Percentiles rank a stretch among this genome's conserved stretches.
Conservation (phyloP, 1,284 basidiomycete species). For the Hypsizygus ulmarius region DNA sequence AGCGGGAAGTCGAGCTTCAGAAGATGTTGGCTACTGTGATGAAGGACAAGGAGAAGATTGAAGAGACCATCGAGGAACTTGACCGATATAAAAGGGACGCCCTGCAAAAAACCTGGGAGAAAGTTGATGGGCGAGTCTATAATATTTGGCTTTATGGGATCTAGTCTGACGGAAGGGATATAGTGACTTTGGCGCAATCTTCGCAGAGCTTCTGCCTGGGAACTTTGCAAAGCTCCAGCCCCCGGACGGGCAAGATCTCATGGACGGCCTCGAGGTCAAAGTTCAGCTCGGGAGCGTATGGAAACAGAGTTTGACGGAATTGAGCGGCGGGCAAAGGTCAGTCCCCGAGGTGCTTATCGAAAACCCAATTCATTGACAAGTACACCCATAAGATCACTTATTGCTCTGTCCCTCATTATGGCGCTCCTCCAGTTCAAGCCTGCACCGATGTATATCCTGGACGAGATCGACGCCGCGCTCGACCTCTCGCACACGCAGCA, state of each 20-base stretch:
- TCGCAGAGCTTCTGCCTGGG: slow-evolving; percentile 92
- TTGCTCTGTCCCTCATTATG: slow-evolving; percentile 97
- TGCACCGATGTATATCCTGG: slow-evolving; percentile 99
- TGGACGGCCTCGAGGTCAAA: slow-evolving; percentile 96
- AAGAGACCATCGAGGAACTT: slow-evolving; percentile 90
- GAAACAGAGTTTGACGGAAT: slow-evolving; percentile 96
- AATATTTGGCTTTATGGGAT: not conserved
- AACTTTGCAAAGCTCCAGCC: slow-evolving; percentile 96
- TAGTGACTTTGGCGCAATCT: slow-evolving; percentile 96
- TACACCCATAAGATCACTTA: slow-evolving; percentile 69
- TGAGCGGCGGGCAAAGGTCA: slow-evolving; percentile 95
- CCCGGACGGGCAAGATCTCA: slow-evolving; percentile 90
- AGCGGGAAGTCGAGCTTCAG: slow-evolving; percentile 84
- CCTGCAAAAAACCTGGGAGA: slow-evolving; percentile 91
- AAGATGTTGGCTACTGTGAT: slow-evolving; percentile 90
- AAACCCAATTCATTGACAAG: not conserved
- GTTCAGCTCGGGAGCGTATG: slow-evolving; percentile 93
- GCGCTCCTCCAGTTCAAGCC: slow-evolving; percentile 97
- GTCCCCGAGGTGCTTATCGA: slow-evolving; percentile 23
- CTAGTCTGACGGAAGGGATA: not conserved
- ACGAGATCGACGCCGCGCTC: slow-evolving; percentile 96
- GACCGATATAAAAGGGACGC: slow-evolving; percentile 95
- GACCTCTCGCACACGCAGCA: slow-evolving; percentile 97
- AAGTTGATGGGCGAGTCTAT: slow-evolving; percentile 79
- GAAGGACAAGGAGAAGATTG: slow-evolving; percentile 95